These are phyloP conservation scores for Talaromyces sp. DNA, from an alignment of 2,329 filamentous ascomycete genomes.

Conservation along the genomic window DNA sequence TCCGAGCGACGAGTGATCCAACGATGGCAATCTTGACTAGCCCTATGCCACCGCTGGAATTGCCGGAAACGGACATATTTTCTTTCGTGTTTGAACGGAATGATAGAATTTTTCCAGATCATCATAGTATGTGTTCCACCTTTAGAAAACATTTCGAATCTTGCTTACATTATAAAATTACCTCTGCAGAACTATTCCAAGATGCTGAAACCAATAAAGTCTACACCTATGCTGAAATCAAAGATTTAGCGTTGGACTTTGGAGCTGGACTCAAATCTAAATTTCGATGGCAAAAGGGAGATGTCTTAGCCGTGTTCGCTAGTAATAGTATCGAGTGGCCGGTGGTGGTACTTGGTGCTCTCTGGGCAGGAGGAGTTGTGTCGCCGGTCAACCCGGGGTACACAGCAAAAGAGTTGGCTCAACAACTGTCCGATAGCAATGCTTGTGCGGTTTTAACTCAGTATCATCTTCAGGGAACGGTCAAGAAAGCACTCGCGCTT, in stretches of 20 bases:
- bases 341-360: slow-evolving; percentile 35
- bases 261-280: background rate
- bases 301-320: background rate
- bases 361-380: slow-evolving; percentile 41
- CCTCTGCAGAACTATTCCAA: background rate
- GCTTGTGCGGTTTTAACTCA: slow-evolving; percentile 40
- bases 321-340: background rate
- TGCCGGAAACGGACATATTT: background rate
- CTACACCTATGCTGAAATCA: background rate
- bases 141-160: background rate
- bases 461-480: slow-evolving; percentile 33
- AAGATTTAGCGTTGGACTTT: background rate
- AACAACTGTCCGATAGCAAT: slow-evolving; percentile 23
- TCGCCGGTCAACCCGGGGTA: slow-evolving; percentile 43
- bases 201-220: background rate
- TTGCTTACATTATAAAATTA: background rate
- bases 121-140: background rate
- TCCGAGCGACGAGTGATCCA: too few relatives aligned
- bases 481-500: slow-evolving; percentile 34
- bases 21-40: background rate
- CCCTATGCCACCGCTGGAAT: background rate
- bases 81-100: background rate
- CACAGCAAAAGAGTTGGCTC: slow-evolving; percentile 40
- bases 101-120: background rate
- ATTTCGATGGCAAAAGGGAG: background rate